phyloP scores from a whole-genome alignment of 2,329 filamentous ascomycete species.

The Ophiostoma populinum region DNA sequence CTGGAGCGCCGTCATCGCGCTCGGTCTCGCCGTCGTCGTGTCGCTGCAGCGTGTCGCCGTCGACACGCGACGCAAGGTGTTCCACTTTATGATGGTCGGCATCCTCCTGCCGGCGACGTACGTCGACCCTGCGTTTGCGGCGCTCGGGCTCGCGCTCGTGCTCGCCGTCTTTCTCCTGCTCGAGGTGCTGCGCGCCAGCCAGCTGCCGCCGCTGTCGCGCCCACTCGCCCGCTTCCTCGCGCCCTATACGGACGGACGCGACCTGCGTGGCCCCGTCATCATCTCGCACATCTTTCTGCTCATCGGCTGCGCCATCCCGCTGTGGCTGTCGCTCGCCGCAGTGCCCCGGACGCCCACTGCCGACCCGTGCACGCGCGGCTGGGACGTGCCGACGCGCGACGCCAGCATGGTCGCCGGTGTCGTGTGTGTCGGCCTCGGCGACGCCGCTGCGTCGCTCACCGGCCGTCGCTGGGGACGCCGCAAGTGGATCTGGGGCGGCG shows the following conservation, averaged over 20 bases:
- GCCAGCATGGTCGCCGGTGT: conserved; percentile 85
- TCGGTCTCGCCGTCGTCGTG: conserved; percentile 60
- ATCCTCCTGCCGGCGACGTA: conserved; percentile 84
- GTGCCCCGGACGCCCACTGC: conserved; percentile 29
- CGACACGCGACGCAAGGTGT: conserved; percentile 89
- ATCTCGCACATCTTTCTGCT: conserved; percentile 92
- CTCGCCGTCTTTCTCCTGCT: conserved; percentile 75
- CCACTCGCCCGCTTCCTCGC: conserved; percentile 75
- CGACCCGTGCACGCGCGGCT: conserved; percentile 20
- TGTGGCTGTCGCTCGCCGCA: conserved; percentile 74
- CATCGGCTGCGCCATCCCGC: conserved; percentile 83
- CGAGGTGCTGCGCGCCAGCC: conserved; percentile 76
- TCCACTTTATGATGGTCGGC: conserved; percentile 94
- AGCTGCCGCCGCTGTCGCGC: conserved; percentile 76
- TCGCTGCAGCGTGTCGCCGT: conserved; percentile 65
- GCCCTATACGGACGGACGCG: conserved; percentile 85
- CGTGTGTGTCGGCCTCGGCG: conserved; percentile 85
- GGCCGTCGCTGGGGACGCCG: conserved; percentile 69
- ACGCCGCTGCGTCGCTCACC: conserved; percentile 81
- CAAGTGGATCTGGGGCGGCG: conserved; percentile 95
- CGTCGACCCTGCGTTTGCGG: conserved; percentile 69
- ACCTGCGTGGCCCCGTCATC: conserved; percentile 84
- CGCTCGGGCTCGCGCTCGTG: conserved; percentile 62
- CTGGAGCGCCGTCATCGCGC: conserved; percentile 49
- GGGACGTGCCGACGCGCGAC: conserved; percentile 60